These are phyloP conservation scores for Leccinum huronense DNA, from an alignment of 1,284 basidiomycete species.

Conservation along the genomic window DNA sequence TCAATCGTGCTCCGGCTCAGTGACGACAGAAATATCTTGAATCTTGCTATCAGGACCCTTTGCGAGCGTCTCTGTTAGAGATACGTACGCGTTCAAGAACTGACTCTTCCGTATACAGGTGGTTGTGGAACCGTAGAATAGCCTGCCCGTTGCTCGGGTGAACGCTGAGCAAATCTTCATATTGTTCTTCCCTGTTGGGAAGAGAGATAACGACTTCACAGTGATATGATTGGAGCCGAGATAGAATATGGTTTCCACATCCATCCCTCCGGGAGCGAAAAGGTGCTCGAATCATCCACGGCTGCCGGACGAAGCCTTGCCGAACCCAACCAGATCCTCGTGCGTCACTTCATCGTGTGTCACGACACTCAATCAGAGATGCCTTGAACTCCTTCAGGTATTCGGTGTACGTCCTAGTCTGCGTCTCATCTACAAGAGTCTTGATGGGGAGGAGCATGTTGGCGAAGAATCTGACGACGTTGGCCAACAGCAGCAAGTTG, in stretches of 20 bases:
- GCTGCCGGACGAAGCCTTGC: slow-evolving; percentile 22
- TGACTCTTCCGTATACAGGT: slow-evolving; percentile 32
- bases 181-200: slow-evolving; percentile 32
- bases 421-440: slow-evolving; percentile 23
- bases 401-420: slow-evolving; percentile 18
- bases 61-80: slow-evolving; percentile 23
- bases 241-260: slow-evolving; percentile 43
- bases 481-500: slow-evolving; percentile 22
- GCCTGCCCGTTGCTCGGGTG: slow-evolving; percentile 25
- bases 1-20: slow-evolving; percentile 25
- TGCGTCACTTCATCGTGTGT: slow-evolving; percentile 30
- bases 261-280: slow-evolving; percentile 30
- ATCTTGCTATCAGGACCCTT: slow-evolving; percentile 22
- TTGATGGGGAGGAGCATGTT: slow-evolving; percentile 30
- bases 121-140: slow-evolving; percentile 32
- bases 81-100: slow-evolving; percentile 28
- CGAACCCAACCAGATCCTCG: slow-evolving; percentile 30
- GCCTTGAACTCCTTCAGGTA: slow-evolving; percentile 24
- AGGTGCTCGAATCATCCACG: slow-evolving; percentile 34
- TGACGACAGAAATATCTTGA: slow-evolving; percentile 28
- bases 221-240: slow-evolving; percentile 22
- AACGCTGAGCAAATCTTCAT: slow-evolving; percentile 26
- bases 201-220: slow-evolving; percentile 20
- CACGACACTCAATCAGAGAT: slow-evolving; percentile 19
- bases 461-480: slow-evolving; percentile 29